phyloP scores from a whole-genome alignment of 208 protist genomes.

The Trypanosoma cruzi region DNA sequence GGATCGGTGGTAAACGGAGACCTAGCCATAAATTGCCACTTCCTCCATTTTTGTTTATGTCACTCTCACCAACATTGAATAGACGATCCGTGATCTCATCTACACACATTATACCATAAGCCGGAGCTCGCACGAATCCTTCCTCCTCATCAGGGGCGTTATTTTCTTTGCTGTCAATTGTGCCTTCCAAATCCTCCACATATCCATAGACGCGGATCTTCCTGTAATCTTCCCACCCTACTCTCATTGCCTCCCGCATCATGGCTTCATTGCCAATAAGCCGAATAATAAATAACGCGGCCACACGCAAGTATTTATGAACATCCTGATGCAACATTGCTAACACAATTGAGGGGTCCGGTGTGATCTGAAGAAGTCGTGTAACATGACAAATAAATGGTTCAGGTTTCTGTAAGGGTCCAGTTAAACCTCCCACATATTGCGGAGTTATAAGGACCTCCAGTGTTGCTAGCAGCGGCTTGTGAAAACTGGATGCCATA shows the following conservation, averaged over 20 bases:
- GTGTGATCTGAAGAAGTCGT: conserved; percentile 75
- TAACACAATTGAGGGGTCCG: conserved; percentile 46
- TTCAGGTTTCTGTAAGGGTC: conserved; percentile 50
- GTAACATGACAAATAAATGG: conserved; percentile 71
- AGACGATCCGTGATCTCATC: conserved; percentile 72
- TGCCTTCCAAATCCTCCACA: conserved; percentile 35
- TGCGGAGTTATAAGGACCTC: conserved; percentile 58
- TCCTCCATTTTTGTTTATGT: conserved; percentile 9
- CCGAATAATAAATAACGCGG: conserved; percentile 65
- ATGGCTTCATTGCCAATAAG: conserved; percentile 62
- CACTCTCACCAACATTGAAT: conserved; percentile 31
- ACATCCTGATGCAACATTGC: conserved; percentile 77
- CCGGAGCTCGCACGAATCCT: conserved; percentile 25
- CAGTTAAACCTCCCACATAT: conserved; percentile 50
- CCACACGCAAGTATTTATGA: conserved; percentile 82
- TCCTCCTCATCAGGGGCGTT: conserved; percentile 22
- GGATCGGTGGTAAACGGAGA: conserved; percentile 17
- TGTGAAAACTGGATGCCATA: conserved; percentile 62
- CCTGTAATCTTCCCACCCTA: conserved; percentile 73
- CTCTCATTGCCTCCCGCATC: conserved; percentile 45
- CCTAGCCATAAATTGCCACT: conserved; percentile 21
- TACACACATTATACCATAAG: conserved; percentile 50
- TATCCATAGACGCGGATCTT: conserved; percentile 73
- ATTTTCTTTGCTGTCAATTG: neutral
- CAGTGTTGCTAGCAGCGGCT: conserved; percentile 67